Evolutionary conservation across 495 filamentous ascomycete genomes (phyloP), one percentile per base, ranked within the genome.

Genomic region (Cetradonia linearis): DNA sequence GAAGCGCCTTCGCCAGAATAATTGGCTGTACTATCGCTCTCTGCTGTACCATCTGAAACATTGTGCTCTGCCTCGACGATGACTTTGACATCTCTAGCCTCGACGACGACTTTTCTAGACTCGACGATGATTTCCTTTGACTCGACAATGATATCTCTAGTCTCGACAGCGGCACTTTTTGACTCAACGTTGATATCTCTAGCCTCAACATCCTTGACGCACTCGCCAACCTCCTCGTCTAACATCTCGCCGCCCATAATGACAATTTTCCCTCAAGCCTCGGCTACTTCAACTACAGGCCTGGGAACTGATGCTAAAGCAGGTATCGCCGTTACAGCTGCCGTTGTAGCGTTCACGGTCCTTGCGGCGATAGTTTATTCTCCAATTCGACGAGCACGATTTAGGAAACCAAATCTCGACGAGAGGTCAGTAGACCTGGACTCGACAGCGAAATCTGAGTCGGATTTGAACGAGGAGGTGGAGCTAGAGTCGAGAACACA

Each of bases 1-100:
- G 48, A 50, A 14, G 48, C 48, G 25, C 48, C 48, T 50, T 50
- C 48, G 28, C 48, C 48, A 18, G 25, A 31, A 18, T 25, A 50
- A 31, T 31, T 50, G 48, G 3, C 13, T 46, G 42, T 23, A 3
- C 25, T 20, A 23, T 46, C 7, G 42, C 5, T 4, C 42, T 11
- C 9, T 20, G 42, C 42, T 25, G 20, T 46, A 10, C 9, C 20
- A 46, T 46, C 42, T 46, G 20, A 13, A 7, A 27, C 27, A 27
- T 31, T 31, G 25, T 20, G 23, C 25, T 16, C 48, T 28, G 18
- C 25, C 18, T 31, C 48, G 18, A 8, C 27, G 14, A 3, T 5
- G 25, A 38, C 36, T 10, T 16, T 16, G 16, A 23, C 27, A 28
- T 31, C 28, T 28, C 28, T 31, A 28, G 48, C 16, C 28, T 50